Conservation (phyloP, 208 protist genomes). For the Angomonas desouzai region DNA sequence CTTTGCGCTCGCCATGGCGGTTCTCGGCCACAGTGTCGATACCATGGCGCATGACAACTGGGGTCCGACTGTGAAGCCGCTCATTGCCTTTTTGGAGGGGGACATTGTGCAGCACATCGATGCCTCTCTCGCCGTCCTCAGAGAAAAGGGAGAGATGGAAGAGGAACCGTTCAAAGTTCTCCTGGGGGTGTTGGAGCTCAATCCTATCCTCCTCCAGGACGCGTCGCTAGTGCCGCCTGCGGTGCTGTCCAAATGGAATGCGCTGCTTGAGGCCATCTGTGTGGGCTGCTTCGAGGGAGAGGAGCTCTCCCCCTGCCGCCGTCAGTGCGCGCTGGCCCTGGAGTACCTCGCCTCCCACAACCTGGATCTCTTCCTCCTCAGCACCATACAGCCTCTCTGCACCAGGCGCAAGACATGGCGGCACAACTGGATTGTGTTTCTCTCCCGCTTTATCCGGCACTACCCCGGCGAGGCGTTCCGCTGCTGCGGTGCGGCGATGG, state of each 20-base stretch:
- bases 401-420: conserved; percentile 16
- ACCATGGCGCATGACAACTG: background rate
- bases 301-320: background rate
- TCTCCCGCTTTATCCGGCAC: conserved; percentile 25
- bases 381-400: conserved; percentile 19
- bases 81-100: background rate
- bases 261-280: background rate
- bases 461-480: conserved; percentile 22
- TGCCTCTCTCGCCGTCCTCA: background rate
- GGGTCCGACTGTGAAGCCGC: background rate
- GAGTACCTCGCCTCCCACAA: conserved; percentile 30
- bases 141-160: background rate
- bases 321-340: conserved; percentile 19
- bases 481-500: conserved; percentile 16
- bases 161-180: background rate
- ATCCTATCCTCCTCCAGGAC: background rate
- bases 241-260: background rate
- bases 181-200: background rate
- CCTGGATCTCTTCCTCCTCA: conserved; percentile 21
- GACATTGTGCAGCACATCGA: background rate
- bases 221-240: background rate
- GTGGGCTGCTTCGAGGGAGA: background rate
- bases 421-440: conserved; percentile 30
- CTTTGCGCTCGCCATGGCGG: background rate
- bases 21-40: background rate